A percentile compares a stretch with the other conserved stretches of the same genome.
These are phyloP conservation scores for Suillus ampliporus DNA, from an alignment of 768 basidiomycete species.

Conservation along the genomic window DNA sequence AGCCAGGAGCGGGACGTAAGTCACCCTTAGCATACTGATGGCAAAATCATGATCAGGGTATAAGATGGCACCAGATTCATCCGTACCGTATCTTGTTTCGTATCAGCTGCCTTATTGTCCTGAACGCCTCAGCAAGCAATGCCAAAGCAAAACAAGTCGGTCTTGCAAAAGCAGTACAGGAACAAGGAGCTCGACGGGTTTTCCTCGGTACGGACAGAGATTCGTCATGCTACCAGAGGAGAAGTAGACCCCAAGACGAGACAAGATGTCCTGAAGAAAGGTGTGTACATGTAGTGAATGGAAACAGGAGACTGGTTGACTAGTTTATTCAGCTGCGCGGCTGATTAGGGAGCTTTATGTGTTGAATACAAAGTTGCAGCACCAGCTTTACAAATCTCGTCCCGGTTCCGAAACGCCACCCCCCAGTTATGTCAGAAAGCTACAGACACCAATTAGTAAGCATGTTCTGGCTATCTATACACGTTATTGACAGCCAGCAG, in stretches of 20 bases:
- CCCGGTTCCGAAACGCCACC: not conserved
- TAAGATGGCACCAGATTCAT: not conserved
- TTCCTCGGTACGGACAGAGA: constrained; percentile 19
- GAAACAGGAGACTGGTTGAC: not conserved
- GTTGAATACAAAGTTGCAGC: not conserved
- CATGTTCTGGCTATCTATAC: too few species aligned
- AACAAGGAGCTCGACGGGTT: constrained; percentile 28
- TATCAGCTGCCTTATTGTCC: not conserved
- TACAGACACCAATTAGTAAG: not conserved
- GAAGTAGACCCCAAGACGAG: not conserved
- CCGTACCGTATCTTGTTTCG: not conserved
- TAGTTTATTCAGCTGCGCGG: constrained; percentile 4
- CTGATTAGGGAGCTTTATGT: constrained; percentile 1
- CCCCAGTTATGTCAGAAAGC: not conserved
- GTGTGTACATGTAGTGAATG: not conserved
- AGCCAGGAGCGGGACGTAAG: not conserved
- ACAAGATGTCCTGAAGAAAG: constrained; percentile 7
- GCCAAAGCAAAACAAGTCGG: constrained; percentile 19
- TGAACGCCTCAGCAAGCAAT: not conserved
- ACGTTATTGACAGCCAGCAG: not conserved
- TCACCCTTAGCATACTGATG: not conserved
- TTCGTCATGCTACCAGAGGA: not conserved
- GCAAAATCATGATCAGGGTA: not conserved
- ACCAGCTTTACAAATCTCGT: not conserved
- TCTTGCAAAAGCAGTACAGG: constrained; percentile 26